Base-by-base conservation (phyloP, 208 protist species). In the Leishmania tarentolae region DNA sequence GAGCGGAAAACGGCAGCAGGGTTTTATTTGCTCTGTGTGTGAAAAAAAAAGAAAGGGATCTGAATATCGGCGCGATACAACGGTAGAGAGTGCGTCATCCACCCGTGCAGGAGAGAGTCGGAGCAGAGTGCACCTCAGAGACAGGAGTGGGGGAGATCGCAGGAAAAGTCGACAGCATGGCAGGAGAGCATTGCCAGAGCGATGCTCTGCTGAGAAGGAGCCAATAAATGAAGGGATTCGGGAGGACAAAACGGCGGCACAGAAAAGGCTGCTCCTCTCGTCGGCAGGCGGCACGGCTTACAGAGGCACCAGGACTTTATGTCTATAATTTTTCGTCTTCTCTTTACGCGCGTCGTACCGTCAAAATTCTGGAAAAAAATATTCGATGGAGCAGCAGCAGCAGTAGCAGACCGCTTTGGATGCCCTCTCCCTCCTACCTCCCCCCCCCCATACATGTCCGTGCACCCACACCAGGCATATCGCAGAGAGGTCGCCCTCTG, bases 321-420 rank as follows among this genome's bases (percentile, higher is more conserved):
- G 61, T 71, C 37, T 8, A 3, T 35, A n/a, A n/a, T n/a, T 24
- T 57, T 21, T 75, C 57, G 42, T 56, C 21, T 40, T 8, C 17
- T 56, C 5, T 50, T 21, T 35, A 24, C 70, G 3, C 70, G 0
- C n/a, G 15, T 75, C 24, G 70, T 56, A 31, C 9, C 57, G 46
- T 37, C 47, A 28, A 52, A 40, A 1, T 13, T 35, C 15, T 59
- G 57, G n/a, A 72, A 52, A 71, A n/a, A 72, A 9, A 19, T 71
- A 15, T 37, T 71, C 40, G 37, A 71, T n/a, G 65, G 65, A 71
- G 65, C 65, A 46, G 40, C 65, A 46, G 65, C 65, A 70, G 37
- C 65, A 44, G 65, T 37, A 70, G 37, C 65, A 15, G 61, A n/a
- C n/a, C n/a, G n/a, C 50, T 17, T 53, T 17, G 15, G 24, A n/a